Evolutionary conservation across 2,329 filamentous ascomycete genomes (phyloP).

Genomic region (Gnomoniopsis sp.): DNA sequence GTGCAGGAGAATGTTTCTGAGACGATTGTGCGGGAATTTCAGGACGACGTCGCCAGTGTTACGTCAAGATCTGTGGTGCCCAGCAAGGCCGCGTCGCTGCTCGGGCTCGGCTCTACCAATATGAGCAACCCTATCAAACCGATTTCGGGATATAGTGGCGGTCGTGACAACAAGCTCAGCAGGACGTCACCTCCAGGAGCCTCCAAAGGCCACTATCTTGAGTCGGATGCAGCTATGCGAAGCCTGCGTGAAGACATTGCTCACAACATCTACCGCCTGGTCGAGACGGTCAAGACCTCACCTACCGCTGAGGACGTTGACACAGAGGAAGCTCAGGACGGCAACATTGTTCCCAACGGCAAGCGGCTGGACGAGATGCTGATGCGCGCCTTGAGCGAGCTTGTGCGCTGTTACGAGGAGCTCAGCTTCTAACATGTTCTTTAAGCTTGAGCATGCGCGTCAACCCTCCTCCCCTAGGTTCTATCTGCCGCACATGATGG

Average conservation of each 20-base stretch:
- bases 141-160: constrained; percentile 5
- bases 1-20: constrained; percentile 14
- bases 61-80: constrained; percentile 33
- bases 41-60: constrained; percentile 22
- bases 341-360: constrained; percentile 13
- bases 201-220: background rate
- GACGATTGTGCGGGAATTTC: constrained; percentile 9
- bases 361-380: constrained; percentile 33
- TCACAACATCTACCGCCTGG: constrained; percentile 47
- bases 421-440: background rate
- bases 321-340: constrained; percentile 7
- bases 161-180: constrained; percentile 19
- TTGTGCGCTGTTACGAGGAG: constrained; percentile 39
- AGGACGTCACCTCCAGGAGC: constrained; percentile 5
- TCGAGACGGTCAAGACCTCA: constrained; percentile 41
- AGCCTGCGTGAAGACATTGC: constrained; percentile 48
- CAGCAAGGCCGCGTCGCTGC: constrained; percentile 49
- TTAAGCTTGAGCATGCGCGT: no score
- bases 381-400: constrained; percentile 37
- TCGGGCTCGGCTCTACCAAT: constrained; percentile 39
- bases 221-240: constrained; percentile 33
- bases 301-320: constrained; percentile 5
- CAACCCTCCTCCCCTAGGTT: no score
- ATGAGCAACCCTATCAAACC: constrained; percentile 17
- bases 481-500: no score